These are phyloP conservation scores for Heritiera littoralis DNA, from an alignment of 345 rosid species.

Conservation along the genomic window DNA sequence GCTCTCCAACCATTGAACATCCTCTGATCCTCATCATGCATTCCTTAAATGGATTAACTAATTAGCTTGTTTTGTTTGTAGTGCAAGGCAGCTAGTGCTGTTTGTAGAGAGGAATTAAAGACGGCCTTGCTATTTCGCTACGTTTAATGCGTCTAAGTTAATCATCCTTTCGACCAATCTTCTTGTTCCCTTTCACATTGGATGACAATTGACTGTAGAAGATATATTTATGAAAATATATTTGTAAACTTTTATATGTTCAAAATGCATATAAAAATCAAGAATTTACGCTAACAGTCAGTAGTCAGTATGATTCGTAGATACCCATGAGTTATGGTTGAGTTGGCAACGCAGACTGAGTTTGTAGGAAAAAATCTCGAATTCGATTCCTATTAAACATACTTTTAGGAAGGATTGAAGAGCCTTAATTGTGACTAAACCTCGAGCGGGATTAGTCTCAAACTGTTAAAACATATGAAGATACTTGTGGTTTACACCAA, in stretches of 20 bases:
- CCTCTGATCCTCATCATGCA: too few species aligned
- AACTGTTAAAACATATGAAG: too few species aligned
- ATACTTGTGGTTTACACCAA: too few species aligned
- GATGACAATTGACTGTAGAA: neutral
- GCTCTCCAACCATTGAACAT: slow-evolving; percentile 45
- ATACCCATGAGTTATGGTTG: too few species aligned
- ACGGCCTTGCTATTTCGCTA: neutral
- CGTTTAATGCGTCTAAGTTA: neutral
- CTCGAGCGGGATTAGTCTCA: too few species aligned
- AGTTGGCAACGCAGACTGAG: too few species aligned
- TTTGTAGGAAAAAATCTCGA: too few species aligned
- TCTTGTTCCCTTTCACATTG: neutral
- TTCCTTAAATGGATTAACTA: neutral
- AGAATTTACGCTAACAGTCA: neutral
- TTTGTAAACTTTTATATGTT: neutral
- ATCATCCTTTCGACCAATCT: neutral
- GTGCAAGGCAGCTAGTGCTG: neutral
- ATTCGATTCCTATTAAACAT: too few species aligned
- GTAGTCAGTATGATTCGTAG: too few species aligned
- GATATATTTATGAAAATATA: neutral
- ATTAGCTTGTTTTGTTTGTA: neutral
- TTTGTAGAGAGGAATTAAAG: neutral
- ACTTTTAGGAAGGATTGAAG: too few species aligned
- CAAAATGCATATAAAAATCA: neutral
- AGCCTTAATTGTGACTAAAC: too few species aligned